Evolutionary conservation across 2,329 filamentous ascomycete species (phyloP).

Genomic region (Trichoderma harzianum): DNA sequence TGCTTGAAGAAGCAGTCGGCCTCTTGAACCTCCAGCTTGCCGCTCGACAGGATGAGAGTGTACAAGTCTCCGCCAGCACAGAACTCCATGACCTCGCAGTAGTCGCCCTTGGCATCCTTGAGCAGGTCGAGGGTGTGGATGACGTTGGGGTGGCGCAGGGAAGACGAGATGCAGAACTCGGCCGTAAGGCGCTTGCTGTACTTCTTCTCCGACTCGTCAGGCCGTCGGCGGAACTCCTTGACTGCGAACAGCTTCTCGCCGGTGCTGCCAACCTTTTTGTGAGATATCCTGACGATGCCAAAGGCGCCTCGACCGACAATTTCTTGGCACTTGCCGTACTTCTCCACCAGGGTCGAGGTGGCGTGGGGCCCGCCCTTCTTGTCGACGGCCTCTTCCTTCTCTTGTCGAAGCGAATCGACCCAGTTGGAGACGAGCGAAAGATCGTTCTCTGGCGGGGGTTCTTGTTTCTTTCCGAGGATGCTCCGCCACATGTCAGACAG

Average conservation of each 20-base stretch:
- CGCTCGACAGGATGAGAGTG: conserved; percentile 84
- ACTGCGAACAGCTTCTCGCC: conserved; percentile 93
- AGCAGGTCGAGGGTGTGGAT: conserved; percentile 96
- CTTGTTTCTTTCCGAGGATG: conserved; percentile 80
- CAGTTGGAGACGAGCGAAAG: conserved; percentile 91
- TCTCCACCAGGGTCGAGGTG: conserved; percentile 75
- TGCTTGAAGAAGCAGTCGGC: conserved; percentile 99
- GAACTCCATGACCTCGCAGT: conserved; percentile 99
- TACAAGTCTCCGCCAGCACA: conserved; percentile 96
- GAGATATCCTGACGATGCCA: conserved; percentile 94
- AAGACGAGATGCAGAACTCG: conserved; percentile 98
- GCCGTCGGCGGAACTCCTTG: conserved; percentile 93
- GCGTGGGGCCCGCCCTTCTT: conserved; percentile 74
- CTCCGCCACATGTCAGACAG: conserved; percentile 86
- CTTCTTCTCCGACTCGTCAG: conserved; percentile 92
- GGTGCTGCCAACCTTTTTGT: conserved; percentile 83
- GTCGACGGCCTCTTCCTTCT: conserved; percentile 81
- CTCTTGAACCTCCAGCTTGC: conserved; percentile 86
- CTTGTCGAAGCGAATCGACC: conserved; percentile 89
- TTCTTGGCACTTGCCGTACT: conserved; percentile 98
- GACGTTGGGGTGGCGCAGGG: conserved; percentile 92
- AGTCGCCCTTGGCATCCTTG: conserved; percentile 94
- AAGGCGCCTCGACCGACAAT: conserved; percentile 95
- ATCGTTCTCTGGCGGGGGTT: conserved; percentile 69
- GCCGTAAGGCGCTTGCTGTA: conserved; percentile 97